These are phyloP conservation scores for Noccaea caerulescens DNA, from an alignment of 345 rosid species.

Conservation along the genomic window DNA sequence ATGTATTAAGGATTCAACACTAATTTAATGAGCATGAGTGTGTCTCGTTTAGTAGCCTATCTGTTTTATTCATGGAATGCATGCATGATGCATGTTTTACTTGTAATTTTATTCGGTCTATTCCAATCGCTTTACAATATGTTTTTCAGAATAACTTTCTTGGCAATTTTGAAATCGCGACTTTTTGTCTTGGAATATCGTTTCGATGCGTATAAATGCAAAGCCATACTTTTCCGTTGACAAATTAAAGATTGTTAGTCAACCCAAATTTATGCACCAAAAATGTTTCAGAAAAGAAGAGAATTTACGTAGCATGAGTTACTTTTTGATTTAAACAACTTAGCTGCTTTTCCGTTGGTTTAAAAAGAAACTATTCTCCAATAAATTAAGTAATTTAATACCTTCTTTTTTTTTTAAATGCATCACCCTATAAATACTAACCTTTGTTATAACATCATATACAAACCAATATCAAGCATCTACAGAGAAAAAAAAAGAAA, in stretches of 20 bases:
- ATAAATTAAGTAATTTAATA: not conserved
- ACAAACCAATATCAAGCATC: not conserved
- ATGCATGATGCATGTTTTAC: too few relatives aligned
- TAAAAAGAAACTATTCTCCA: not conserved
- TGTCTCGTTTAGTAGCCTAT: not conserved
- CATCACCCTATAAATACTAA: not conserved
- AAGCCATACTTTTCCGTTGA: not conserved
- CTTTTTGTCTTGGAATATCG: too few relatives aligned
- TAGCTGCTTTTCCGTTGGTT: not conserved
- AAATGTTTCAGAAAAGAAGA: not conserved
- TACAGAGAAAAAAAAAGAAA: not conserved
- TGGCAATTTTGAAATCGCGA: too few relatives aligned
- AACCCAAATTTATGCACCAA: not conserved
- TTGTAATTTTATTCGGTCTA: too few relatives aligned
- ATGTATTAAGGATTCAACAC: slow-evolving; percentile 19
- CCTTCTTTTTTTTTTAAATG: not conserved
- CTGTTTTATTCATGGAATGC: too few relatives aligned
- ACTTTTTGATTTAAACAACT: not conserved
- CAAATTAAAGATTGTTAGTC: not conserved
- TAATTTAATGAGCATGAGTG: slow-evolving; percentile 13
- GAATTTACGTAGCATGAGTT: not conserved
- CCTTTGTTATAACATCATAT: not conserved
- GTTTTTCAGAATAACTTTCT: too few relatives aligned
- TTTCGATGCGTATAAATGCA: too few relatives aligned
- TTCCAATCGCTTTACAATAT: too few relatives aligned